Base-by-base conservation (phyloP, 768 basidiomycete genomes). In the Pulveroboletus frians region DNA sequence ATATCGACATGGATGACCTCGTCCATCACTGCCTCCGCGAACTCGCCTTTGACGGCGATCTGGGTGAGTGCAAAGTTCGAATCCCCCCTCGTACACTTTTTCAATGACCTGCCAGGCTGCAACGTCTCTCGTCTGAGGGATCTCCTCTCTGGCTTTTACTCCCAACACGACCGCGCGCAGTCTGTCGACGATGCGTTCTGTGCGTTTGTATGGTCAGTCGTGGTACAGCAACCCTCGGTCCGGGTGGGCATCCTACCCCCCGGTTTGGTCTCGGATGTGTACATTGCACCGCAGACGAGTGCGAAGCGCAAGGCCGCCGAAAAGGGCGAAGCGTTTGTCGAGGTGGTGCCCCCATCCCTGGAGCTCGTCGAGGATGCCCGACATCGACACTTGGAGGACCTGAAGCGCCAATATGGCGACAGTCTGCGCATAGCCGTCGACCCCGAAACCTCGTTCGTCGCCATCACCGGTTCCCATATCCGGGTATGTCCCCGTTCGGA, bases 11-110 rank as follows among this genome's bases (percentile, higher is more conserved):
- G 30, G 30, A 31, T 11, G 85, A 91, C 61, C 81, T 95, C 38
- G 71, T 94, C 34, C 83, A 85, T 61, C 84, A 91, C 63, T 87
- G 87, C 62, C 76, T 92, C 31, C 84, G 85, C 34, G 90, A 95
- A 66, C 74, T 95, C 27, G 81, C 92, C 5, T 93, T 92, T 67
- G 91, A 93, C 60, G 92, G 92, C 5, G 89, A 93, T 64, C 74
- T 90, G 37, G 92, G 92, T 93, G 67, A 73, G 85, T 78, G 5
- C 4, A n/a, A n/a, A 60, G 77, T 76, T 79, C 75, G 75, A 77
- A 71, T 57, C 74, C 73, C 69, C 49, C 47, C n/a, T 47, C 20
- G n/a, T n/a, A n/a, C n/a, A n/a, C n/a, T n/a, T n/a, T n/a, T n/a
- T n/a, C n/a, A n/a, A n/a, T n/a, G n/a, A n/a, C n/a, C n/a, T n/a